phyloP scores from a whole-genome alignment of 768 basidiomycete species.

The Solioccasus polychromus region DNA sequence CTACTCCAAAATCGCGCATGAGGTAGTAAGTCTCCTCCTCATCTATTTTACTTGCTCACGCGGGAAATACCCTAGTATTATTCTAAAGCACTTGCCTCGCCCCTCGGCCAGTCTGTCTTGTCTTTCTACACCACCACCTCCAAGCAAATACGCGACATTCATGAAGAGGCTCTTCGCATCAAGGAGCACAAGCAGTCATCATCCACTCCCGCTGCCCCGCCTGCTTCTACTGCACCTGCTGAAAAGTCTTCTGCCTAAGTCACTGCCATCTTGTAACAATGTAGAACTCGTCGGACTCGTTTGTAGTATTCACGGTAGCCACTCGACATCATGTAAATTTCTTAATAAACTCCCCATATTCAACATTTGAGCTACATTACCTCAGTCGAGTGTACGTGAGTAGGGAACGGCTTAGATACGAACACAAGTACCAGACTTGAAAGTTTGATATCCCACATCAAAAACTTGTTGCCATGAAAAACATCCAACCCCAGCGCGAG shows the following conservation, averaged over 20 bases:
- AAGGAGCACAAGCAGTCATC: constrained; percentile 51
- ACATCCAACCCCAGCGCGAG: too few species aligned
- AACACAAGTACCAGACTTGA: too few species aligned
- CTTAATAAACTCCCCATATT: too few species aligned
- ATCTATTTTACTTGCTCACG: constrained; percentile 1
- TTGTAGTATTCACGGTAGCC: constrained; percentile 9
- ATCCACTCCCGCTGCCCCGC: constrained; percentile 8
- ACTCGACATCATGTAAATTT: neutral
- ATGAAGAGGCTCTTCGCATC: constrained; percentile 89
- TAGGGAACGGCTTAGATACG: too few species aligned
- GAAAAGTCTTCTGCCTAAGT: constrained; percentile 11
- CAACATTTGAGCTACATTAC: too few species aligned
- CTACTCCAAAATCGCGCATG: constrained; percentile 61
- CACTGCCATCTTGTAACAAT: neutral
- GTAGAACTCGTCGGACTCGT: neutral
- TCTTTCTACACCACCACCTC: constrained; percentile 84
- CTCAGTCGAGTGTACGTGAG: too few species aligned
- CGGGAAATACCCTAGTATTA: constrained; percentile 60
- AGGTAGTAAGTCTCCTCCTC: constrained; percentile 45
- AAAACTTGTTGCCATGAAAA: too few species aligned
- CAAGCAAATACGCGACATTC: constrained; percentile 89
- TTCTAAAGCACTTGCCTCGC: constrained; percentile 66
- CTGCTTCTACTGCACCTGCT: constrained; percentile 4
- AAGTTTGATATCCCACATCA: too few species aligned
- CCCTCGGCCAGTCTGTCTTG: constrained; percentile 71